Evolutionary conservation across 176 grass and related monocot genomes (phyloP).

Genomic region (Juncus effusus): DNA sequence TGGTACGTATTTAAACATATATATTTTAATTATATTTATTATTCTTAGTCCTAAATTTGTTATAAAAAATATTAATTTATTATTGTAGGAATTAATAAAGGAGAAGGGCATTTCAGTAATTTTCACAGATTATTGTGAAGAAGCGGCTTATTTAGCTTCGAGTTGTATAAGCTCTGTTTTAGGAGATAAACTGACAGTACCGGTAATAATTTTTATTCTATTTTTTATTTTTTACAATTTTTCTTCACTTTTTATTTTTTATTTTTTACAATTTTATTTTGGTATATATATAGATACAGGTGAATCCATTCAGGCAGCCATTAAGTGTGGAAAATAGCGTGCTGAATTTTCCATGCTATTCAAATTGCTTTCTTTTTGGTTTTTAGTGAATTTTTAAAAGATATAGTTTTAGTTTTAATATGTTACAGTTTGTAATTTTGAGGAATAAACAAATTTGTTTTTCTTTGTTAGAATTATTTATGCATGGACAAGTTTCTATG

Average conservation of each 20-base stretch:
- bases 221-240: slow-evolving; percentile 5
- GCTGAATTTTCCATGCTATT: slow-evolving; percentile 77
- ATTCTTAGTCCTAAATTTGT: too few relatives aligned
- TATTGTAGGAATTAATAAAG: slow-evolving; percentile 60
- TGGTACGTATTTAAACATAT: slow-evolving; percentile 49
- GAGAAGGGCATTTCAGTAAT: slow-evolving; percentile 54
- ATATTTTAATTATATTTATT: too few relatives aligned
- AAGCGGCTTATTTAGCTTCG: slow-evolving; percentile 89
- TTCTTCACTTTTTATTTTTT: neutral
- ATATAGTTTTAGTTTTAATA: too few relatives aligned
- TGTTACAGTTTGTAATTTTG: too few relatives aligned
- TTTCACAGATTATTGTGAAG: slow-evolving; percentile 96
- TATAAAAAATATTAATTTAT: neutral
- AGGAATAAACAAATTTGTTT: too few relatives aligned
- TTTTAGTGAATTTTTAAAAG: slow-evolving; percentile 38
- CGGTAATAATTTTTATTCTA: slow-evolving; percentile 45
- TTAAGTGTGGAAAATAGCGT: slow-evolving; percentile 59
- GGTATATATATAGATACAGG: slow-evolving; percentile 53
- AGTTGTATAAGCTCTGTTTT: slow-evolving; percentile 59
- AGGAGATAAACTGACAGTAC: slow-evolving; percentile 46
- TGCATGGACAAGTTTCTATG: too few relatives aligned
- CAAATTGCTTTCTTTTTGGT: slow-evolving; percentile 83
- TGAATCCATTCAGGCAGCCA: slow-evolving; percentile 94
- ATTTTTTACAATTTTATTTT: slow-evolving; percentile 7
- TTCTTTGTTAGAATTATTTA: too few relatives aligned